Conservation (phyloP, 805 yeast genomes). For the Candida pseudoglaebosa region DNA sequence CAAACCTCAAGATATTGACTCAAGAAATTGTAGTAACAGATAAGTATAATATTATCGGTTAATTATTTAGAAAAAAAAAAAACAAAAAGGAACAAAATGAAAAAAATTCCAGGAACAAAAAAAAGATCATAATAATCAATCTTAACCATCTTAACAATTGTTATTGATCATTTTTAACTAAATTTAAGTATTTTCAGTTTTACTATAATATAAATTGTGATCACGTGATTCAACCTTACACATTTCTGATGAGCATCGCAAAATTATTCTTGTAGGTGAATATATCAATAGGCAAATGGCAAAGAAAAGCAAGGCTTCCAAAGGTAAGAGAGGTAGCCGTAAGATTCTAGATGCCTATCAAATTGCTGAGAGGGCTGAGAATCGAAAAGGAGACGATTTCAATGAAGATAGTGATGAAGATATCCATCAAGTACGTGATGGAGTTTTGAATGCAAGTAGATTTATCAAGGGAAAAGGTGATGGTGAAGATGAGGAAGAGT, state of each 20-base stretch:
- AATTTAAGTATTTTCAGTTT: too few relatives aligned
- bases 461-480: slow-evolving; percentile 27
- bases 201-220: too few relatives aligned
- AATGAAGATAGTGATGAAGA: slow-evolving; percentile 18
- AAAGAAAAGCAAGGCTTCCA: slow-evolving; percentile 13
- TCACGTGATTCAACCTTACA: neutral
- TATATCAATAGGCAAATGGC: slow-evolving; percentile 12
- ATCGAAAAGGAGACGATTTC: slow-evolving; percentile 16
- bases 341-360: slow-evolving; percentile 43
- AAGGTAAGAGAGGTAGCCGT: slow-evolving; percentile 29
- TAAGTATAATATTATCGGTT: too few relatives aligned
- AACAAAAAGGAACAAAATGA: too few relatives aligned
- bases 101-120: too few relatives aligned
- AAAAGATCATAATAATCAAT: neutral
- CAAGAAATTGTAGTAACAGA: too few relatives aligned
- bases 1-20: too few relatives aligned
- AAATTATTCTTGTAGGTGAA: neutral
- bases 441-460: slow-evolving; percentile 40
- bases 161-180: too few relatives aligned
- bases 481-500: slow-evolving; percentile 13
- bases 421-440: slow-evolving; percentile 27
- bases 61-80: too few relatives aligned
- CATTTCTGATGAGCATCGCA: slow-evolving; percentile 4
- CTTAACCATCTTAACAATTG: neutral
- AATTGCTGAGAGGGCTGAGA: slow-evolving; percentile 38